These are phyloP conservation scores for Tetrahymena borealis DNA, from an alignment of 73 alveolate genomes.

Conservation along the genomic window DNA sequence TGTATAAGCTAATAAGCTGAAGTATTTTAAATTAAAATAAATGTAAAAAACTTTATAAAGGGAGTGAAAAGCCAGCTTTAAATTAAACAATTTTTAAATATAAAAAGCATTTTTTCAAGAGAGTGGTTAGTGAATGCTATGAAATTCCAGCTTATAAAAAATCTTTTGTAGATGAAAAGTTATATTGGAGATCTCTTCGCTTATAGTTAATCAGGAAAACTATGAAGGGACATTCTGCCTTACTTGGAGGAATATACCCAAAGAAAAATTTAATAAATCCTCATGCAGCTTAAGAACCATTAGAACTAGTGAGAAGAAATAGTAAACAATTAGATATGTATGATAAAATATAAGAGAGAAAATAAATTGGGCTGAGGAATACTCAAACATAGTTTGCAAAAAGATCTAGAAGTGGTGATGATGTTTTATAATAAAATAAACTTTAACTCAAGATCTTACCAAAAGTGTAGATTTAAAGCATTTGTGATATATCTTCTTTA, in stretches of 20 bases:
- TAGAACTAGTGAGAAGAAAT: not conserved
- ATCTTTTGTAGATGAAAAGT: not conserved
- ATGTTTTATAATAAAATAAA: not conserved
- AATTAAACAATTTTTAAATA: not conserved
- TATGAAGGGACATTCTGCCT: not conserved
- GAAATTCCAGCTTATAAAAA: not conserved
- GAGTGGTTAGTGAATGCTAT: not conserved
- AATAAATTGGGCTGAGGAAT: not conserved
- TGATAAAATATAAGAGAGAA: not conserved
- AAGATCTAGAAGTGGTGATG: not conserved
- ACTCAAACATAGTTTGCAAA: not conserved
- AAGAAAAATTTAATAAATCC: not conserved
- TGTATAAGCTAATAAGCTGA: not conserved
- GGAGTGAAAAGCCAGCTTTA: not conserved
- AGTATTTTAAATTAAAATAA: not conserved
- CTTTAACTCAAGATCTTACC: not conserved
- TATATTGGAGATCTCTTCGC: not conserved
- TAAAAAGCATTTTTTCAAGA: not conserved
- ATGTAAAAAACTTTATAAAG: not conserved
- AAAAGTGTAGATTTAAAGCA: not conserved
- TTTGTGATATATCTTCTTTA: not conserved
- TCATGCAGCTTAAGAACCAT: not conserved
- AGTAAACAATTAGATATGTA: not conserved
- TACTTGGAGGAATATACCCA: not conserved
- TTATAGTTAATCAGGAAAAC: not conserved